Conservation (phyloP, 2,329 filamentous ascomycete species). For the Hypoxylon sp. region DNA sequence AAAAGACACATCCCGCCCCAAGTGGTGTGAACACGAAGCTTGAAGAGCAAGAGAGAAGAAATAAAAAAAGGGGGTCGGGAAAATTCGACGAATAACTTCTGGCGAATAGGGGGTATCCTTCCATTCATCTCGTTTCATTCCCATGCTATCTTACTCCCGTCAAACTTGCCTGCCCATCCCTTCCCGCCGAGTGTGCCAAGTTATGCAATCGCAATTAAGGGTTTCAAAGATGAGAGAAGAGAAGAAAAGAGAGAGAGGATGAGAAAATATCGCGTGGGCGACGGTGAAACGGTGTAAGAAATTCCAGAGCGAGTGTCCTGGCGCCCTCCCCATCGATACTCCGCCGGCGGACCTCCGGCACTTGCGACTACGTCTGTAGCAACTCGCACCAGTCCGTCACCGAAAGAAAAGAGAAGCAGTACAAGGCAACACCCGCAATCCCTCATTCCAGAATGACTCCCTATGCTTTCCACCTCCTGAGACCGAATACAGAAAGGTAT, state of each 20-base stretch:
- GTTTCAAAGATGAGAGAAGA: conserved; percentile 20
- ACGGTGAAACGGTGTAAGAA: conserved; percentile 46
- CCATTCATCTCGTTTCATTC: conserved; percentile 46
- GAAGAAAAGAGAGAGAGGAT: conserved; percentile 27
- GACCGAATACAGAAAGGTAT: conserved; percentile 44
- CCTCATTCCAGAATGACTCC: conserved; percentile 39
- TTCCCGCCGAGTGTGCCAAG: conserved; percentile 35
- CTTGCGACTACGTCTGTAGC: conserved; percentile 11
- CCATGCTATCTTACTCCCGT: conserved; percentile 45
- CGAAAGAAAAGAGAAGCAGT: conserved; percentile 27
- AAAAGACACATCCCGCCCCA: conserved; percentile 37
- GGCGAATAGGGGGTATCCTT: conserved; percentile 48
- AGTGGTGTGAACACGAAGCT: conserved; percentile 44
- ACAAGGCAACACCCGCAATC: conserved; percentile 42
- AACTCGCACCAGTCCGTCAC: conserved; percentile 33
- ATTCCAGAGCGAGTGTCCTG: conserved; percentile 48
- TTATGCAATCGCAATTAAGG: conserved; percentile 40
- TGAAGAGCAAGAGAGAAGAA: conserved; percentile 32
- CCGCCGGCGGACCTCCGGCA: conserved; percentile 35
- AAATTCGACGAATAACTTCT: conserved; percentile 35
- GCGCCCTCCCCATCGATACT: conserved; percentile 42
- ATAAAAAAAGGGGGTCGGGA: conserved; percentile 29
- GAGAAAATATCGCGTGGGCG: conserved; percentile 47
- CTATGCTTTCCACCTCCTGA: conserved; percentile 41
- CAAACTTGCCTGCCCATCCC: conserved; percentile 34